Evolutionary conservation across 371 early-diverging fungal genomes (phyloP).

Genomic region (Circinella minor): DNA sequence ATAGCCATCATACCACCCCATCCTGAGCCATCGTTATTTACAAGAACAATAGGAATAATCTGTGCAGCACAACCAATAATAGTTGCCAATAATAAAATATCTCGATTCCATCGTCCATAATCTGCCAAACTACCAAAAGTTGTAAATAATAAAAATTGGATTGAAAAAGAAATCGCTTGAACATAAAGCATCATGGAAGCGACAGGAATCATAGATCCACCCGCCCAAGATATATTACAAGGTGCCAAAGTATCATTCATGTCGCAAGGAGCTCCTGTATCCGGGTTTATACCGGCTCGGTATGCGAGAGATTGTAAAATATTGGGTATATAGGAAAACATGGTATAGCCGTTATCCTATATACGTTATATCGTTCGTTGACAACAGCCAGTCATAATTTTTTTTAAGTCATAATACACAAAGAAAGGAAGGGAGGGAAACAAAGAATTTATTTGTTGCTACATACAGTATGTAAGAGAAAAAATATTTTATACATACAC

Average conservation of each 20-base stretch:
- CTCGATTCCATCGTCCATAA: constrained; percentile 51
- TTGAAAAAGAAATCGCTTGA: constrained; percentile 54
- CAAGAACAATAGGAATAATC: constrained; percentile 44
- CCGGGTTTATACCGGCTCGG: constrained; percentile 40
- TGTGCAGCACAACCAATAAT: constrained; percentile 48
- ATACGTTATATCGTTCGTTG: too few species aligned
- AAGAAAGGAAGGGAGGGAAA: too few species aligned
- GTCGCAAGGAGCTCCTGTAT: constrained; percentile 36
- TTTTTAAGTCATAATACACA: too few species aligned
- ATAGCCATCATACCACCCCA: constrained; percentile 58
- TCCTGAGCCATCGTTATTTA: constrained; percentile 47
- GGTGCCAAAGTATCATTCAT: constrained; percentile 25
- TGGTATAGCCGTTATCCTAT: constrained; percentile 53
- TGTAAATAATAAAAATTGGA: constrained; percentile 54
- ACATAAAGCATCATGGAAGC: constrained; percentile 51
- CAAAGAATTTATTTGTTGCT: too few species aligned
- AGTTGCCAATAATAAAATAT: constrained; percentile 44
- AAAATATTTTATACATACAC: constrained; percentile 20
- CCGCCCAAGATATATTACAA: constrained; percentile 44
- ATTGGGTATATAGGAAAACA: constrained; percentile 49
- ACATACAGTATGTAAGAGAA: too few species aligned
- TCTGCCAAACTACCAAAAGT: constrained; percentile 55
- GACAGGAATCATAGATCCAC: constrained; percentile 36
- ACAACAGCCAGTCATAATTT: too few species aligned
- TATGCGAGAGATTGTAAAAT: constrained; percentile 50